Conservation (phyloP, 495 filamentous ascomycete species). For the Amphirosellinia nigrospora region DNA sequence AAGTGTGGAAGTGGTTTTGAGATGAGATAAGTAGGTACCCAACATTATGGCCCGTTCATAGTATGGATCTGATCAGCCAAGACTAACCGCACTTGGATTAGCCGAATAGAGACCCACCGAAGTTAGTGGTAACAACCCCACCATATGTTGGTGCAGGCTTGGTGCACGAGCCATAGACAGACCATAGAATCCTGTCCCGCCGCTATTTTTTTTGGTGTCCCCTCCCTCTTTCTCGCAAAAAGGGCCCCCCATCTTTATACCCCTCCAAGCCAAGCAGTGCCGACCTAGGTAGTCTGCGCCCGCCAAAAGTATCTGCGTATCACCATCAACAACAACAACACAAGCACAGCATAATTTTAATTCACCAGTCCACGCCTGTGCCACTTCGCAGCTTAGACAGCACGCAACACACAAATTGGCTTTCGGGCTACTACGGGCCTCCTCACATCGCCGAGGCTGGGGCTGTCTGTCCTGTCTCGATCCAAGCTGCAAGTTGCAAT, state of each 20-base stretch:
- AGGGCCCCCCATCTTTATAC: slow-evolving; percentile 7
- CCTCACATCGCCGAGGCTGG: not conserved
- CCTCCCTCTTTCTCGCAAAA: slow-evolving; percentile 6
- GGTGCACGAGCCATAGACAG: not conserved
- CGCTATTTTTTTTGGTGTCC: slow-evolving; percentile 17
- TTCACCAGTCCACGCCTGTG: not conserved
- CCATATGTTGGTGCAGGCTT: too few species aligned
- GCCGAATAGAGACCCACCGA: not conserved
- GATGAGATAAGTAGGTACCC: too few species aligned
- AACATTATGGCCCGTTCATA: too few species aligned
- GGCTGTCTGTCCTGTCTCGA: not conserved
- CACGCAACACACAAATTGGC: slow-evolving; percentile 28
- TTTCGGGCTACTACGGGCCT: not conserved
- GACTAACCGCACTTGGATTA: not conserved
- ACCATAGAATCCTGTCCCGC: not conserved
- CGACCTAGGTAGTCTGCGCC: not conserved
- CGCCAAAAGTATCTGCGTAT: not conserved
- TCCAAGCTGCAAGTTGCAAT: not conserved
- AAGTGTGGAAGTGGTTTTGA: not conserved
- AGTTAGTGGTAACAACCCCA: slow-evolving; percentile 1
- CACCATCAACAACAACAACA: slow-evolving; percentile 3
- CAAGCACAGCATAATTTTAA: slow-evolving; percentile 2
- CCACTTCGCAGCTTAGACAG: not conserved
- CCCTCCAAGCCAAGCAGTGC: slow-evolving; percentile 16
- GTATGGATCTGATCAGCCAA: not conserved